Conservation (phyloP, 2,329 filamentous ascomycete species). For the Passalora sequoiae region DNA sequence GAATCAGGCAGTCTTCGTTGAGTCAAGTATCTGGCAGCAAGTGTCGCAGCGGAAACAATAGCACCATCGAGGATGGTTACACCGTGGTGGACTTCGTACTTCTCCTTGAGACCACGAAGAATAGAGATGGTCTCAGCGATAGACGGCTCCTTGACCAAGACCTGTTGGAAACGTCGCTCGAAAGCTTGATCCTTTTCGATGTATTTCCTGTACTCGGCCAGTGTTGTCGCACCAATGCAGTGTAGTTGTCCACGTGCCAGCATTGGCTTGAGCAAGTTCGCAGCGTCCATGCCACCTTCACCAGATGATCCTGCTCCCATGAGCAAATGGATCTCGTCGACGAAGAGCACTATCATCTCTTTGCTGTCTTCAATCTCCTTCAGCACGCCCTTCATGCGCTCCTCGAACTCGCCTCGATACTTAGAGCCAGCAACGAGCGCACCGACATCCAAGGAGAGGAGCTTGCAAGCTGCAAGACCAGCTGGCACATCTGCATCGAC, state of each 20-base stretch:
- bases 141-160: slow-evolving; percentile 88
- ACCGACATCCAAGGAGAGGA: slow-evolving; percentile 92
- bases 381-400: slow-evolving; percentile 97
- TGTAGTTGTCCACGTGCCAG: slow-evolving; percentile 92
- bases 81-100: slow-evolving; percentile 96
- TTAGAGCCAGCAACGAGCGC: slow-evolving; percentile 95
- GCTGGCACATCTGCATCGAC: slow-evolving; percentile 95
- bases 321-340: slow-evolving; percentile 96
- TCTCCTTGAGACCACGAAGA: slow-evolving; percentile 94
- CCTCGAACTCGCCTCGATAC: slow-evolving; percentile 96
- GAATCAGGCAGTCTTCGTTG: slow-evolving; percentile 88
- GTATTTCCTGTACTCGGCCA: slow-evolving; percentile 95
- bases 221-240: slow-evolving; percentile 94
- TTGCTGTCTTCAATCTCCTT: slow-evolving; percentile 95
- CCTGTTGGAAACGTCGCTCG: slow-evolving; percentile 97
- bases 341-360: slow-evolving; percentile 95
- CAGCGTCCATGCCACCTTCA: slow-evolving; percentile 97
- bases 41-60: slow-evolving; percentile 82
- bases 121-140: slow-evolving; percentile 92
- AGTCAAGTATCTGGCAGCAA: slow-evolving; percentile 90
- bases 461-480: slow-evolving; percentile 86
- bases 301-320: slow-evolving; percentile 95
- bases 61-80: slow-evolving; percentile 94
- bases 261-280: slow-evolving; percentile 97
- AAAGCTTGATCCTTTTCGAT: slow-evolving; percentile 98